Evolutionary conservation across 352 stramenopile species (phyloP), one percentile per base, ranked within the genome.

Genomic region (Globisporangium paddicum): DNA sequence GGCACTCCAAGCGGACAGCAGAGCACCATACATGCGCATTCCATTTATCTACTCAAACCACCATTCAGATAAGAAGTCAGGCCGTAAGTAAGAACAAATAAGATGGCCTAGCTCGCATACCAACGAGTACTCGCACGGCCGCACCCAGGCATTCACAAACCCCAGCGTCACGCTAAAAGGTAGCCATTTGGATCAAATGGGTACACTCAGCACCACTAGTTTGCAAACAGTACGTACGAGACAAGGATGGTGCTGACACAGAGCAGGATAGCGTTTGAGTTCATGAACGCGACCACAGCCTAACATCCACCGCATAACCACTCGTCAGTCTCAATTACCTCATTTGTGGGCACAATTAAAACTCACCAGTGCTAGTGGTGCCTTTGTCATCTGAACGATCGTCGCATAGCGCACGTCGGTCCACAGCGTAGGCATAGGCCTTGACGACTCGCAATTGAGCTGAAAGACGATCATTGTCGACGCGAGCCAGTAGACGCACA

Each of bases 361-460:
- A 45, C 63, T 42, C 47, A 87, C 78, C 68, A 89, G 60, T 35
- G 74, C 78, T 11, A 90, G 59, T 28, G 76, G 76, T 5, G 66
- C 64, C 30, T 75, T 79, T 10, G 77, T n/a, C 4, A 63, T 35
- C n/a, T 79, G 68, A 11, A 60, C 64, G 44, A 78, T 42, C 28
- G 63, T 56, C 9, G 62, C 69, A 50, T 87, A 89, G 0, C 72
- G 68, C 13, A 79, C 56, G 67, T 89, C 72, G 5, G 72, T 87
- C 80, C 80, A 90, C 28, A 88, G 26, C 13, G 72, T 80, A 46
- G 80, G 77, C 4, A 72, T 21, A 1, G 80, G 80, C 13, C 54
- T 26, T 1, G 80, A 86, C 5, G 68, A 60, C 50, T 90, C 77
- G 48, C 73, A 87, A 35, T 86, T 87, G 28, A 89, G 65, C 46